A percentile compares a stretch with the other conserved stretches of the same genome.
Evolutionary conservation across 257 asterid species (phyloP).

Genomic region (Gentiana straminea): DNA sequence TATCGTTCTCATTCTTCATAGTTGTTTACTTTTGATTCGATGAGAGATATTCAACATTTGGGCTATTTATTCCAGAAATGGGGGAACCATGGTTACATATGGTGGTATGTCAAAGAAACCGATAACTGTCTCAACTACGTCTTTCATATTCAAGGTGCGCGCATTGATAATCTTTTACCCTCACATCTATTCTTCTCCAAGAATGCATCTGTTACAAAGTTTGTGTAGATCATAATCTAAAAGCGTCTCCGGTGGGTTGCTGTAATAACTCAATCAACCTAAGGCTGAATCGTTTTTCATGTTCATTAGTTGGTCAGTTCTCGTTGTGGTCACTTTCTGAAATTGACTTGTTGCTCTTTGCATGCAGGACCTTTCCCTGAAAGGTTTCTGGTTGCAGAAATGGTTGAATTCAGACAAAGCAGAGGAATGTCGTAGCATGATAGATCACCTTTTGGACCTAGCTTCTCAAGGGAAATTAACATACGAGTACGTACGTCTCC

Average conservation of each 20-base stretch:
- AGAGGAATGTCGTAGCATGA: slow-evolving; percentile 56
- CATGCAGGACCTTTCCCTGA: slow-evolving; percentile 72
- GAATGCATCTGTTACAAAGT: not conserved
- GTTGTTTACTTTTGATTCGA: not conserved
- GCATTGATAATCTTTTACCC: no score
- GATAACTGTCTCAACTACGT: slow-evolving; percentile 65
- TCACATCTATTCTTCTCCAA: not conserved
- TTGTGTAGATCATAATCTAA: no score
- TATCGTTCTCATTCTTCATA: not conserved
- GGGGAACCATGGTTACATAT: slow-evolving; percentile 97
- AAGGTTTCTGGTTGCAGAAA: slow-evolving; percentile 95
- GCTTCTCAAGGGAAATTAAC: slow-evolving; percentile 56
- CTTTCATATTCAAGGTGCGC: slow-evolving; percentile 82
- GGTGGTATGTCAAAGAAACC: slow-evolving; percentile 99
- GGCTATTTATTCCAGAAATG: slow-evolving; percentile 39
- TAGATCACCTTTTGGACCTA: slow-evolving; percentile 64
- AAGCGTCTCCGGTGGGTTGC: no score
- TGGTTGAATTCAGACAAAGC: slow-evolving; percentile 64
- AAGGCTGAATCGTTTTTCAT: no score
- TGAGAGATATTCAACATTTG: slow-evolving; percentile 3
- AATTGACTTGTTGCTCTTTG: slow-evolving; percentile 1
- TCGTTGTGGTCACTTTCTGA: not conserved
- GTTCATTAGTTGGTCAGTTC: no score
- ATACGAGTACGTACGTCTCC: slow-evolving; percentile 49
- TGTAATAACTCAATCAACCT: no score